Conservation (phyloP, 1,284 basidiomycete genomes). For the Testicularia cyperi region DNA sequence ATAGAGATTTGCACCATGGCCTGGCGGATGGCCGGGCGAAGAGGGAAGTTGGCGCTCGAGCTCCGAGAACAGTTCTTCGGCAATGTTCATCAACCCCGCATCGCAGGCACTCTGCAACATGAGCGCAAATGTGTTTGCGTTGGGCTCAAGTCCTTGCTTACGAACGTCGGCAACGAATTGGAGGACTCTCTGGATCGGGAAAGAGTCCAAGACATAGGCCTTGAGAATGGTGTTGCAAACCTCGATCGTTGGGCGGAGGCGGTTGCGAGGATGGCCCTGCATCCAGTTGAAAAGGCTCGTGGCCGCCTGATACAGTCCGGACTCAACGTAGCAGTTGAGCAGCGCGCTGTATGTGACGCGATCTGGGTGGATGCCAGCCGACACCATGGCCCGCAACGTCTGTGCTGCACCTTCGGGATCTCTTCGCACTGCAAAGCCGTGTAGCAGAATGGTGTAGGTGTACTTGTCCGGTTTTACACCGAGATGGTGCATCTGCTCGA, state of each 20-base stretch:
- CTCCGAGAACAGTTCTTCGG: constrained; percentile 68
- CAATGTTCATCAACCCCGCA: constrained; percentile 69
- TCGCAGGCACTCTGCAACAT: constrained; percentile 84
- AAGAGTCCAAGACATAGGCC: constrained; percentile 77
- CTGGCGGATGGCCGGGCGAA: constrained; percentile 4
- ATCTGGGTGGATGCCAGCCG: constrained; percentile 15
- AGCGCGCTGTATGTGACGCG: constrained; percentile 65
- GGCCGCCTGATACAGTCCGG: constrained; percentile 76
- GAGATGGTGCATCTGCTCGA: constrained; percentile 69
- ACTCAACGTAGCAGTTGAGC: constrained; percentile 81
- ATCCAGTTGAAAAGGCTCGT: constrained; percentile 74
- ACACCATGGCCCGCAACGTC: constrained; percentile 68
- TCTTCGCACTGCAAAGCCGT: constrained; percentile 69
- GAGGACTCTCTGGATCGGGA: constrained; percentile 72
- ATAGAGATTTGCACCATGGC: constrained; percentile 63
- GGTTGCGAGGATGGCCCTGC: constrained; percentile 11
- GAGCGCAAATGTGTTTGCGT: constrained; percentile 72
- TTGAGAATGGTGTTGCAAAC: constrained; percentile 72
- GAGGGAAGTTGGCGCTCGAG: constrained; percentile 31
- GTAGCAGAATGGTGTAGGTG: constrained; percentile 69
- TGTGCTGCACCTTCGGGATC: constrained; percentile 72
- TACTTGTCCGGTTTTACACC: constrained; percentile 65
- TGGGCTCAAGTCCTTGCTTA: constrained; percentile 66
- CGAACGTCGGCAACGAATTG: constrained; percentile 70
- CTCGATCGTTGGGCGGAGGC: constrained; percentile 36